Conservation (phyloP, 192 early-diverging fungal species). For the Coemansia sp. region DNA sequence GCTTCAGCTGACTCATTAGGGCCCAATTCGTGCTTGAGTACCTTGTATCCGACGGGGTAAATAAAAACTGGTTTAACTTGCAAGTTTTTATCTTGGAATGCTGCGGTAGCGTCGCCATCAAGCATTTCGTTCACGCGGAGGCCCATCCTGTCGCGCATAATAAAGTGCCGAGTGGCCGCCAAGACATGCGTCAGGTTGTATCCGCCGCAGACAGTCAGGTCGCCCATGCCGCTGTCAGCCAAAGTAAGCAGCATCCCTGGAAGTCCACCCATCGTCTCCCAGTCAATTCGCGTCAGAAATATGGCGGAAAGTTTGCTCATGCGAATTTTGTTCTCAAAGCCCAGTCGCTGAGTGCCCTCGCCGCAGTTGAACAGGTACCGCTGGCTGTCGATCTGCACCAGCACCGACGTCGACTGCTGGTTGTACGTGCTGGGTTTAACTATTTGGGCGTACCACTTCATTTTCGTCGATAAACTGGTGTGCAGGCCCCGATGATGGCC, state of each 20-base stretch:
- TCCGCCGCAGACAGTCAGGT: slow-evolving; percentile 72
- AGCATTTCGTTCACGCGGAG: slow-evolving; percentile 64
- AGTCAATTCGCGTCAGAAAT: slow-evolving; percentile 82
- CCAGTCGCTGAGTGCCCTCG: slow-evolving; percentile 88
- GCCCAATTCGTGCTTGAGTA: slow-evolving; percentile 17
- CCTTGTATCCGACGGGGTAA: slow-evolving; percentile 58
- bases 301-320: slow-evolving; percentile 75
- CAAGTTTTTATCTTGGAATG: slow-evolving; percentile 71
- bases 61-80: slow-evolving; percentile 66
- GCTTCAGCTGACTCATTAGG: slow-evolving; percentile 36
- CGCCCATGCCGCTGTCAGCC: slow-evolving; percentile 68
- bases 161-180: slow-evolving; percentile 77
- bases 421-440: slow-evolving; percentile 63
- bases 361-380: slow-evolving; percentile 94
- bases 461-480: slow-evolving; percentile 29
- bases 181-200: slow-evolving; percentile 82
- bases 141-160: slow-evolving; percentile 65
- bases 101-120: slow-evolving; percentile 41
- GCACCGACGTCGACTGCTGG: slow-evolving; percentile 63
- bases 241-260: slow-evolving; percentile 94
- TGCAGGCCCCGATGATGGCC: slow-evolving; percentile 19
- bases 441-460: slow-evolving; percentile 67
- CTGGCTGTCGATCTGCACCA: slow-evolving; percentile 75
- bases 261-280: slow-evolving; percentile 87
- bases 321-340: slow-evolving; percentile 75